These are phyloP conservation scores for Pseudonectria foliicola DNA, from an alignment of 2,329 filamentous ascomycete species.

Conservation along the genomic window DNA sequence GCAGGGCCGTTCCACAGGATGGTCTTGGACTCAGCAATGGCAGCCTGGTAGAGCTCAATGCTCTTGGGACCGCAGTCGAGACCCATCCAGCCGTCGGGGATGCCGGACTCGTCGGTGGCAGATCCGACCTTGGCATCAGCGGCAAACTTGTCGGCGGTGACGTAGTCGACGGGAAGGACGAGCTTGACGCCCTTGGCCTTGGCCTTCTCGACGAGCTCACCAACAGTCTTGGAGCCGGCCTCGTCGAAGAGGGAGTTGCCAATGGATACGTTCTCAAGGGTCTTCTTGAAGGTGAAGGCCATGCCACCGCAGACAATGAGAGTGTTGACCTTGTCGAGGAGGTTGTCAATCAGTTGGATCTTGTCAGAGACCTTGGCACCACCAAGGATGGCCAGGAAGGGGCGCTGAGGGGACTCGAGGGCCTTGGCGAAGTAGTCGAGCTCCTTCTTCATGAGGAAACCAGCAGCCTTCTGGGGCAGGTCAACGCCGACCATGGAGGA, in stretches of 20 bases:
- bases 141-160: constrained; percentile 92
- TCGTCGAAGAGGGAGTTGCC: constrained; percentile 91
- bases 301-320: constrained; percentile 95
- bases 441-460: constrained; percentile 99
- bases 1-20: constrained; percentile 99
- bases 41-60: constrained; percentile 77
- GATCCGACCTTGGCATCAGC: constrained; percentile 73
- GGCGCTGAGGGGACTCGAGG: constrained; percentile 84
- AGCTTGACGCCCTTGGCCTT: constrained; percentile 95
- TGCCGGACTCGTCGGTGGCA: constrained; percentile 80
- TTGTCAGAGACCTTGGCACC: constrained; percentile 99
- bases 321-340: constrained; percentile 95
- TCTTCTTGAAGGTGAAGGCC: constrained; percentile 99
- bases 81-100: constrained; percentile 97
- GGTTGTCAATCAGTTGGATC: constrained; percentile 98
- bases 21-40: constrained; percentile 83
- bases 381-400: constrained; percentile 97
- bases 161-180: constrained; percentile 88
- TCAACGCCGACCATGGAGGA: constrained; percentile 98
- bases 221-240: constrained; percentile 86
- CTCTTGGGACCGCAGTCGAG: constrained; percentile 90
- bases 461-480: constrained; percentile 91
- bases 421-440: constrained; percentile 98
- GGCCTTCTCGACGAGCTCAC: constrained; percentile 83
- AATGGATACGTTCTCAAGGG: constrained; percentile 83